These are phyloP conservation scores for Scutellaria galericulata DNA, from an alignment of 257 asterid species.

Conservation along the genomic window DNA sequence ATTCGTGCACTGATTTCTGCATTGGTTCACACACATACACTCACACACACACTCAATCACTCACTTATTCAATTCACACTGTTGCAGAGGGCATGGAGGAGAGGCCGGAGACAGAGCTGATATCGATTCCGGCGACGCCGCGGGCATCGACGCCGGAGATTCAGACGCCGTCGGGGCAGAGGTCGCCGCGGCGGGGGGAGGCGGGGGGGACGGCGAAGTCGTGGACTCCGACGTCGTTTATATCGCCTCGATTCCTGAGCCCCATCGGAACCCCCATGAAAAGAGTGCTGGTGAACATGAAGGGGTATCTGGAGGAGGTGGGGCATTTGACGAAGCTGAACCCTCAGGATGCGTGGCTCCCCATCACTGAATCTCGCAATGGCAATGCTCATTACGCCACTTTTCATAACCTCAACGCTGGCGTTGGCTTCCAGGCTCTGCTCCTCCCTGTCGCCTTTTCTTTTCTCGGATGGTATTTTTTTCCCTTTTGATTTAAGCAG, in stretches of 20 bases:
- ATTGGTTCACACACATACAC: not conserved
- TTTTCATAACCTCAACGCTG: constrained; percentile 95
- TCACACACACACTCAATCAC: too few relatives aligned
- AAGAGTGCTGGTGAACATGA: constrained; percentile 88
- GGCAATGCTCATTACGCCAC: constrained; percentile 98
- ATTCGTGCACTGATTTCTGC: constrained; percentile 34
- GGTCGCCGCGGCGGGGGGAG: constrained; percentile 73
- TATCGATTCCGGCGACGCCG: constrained; percentile 98
- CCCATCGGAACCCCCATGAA: constrained; percentile 99
- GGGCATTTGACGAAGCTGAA: constrained; percentile 96
- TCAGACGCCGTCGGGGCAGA: constrained; percentile 80
- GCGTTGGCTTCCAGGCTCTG: constrained; percentile 94
- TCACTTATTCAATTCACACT: too few relatives aligned
- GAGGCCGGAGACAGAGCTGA: constrained; percentile 90
- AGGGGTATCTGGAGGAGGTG: constrained; percentile 89
- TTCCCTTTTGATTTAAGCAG: too few relatives aligned
- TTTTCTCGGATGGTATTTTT: constrained; percentile 88
- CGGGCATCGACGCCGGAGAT: constrained; percentile 97
- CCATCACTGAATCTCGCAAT: constrained; percentile 94
- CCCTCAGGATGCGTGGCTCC: constrained; percentile 99
- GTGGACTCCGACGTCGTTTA: constrained; percentile 97
- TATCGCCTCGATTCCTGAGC: constrained; percentile 91
- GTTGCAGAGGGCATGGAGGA: constrained; percentile 61
- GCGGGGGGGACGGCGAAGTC: constrained; percentile 61
- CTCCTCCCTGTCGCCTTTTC: constrained; percentile 94